phyloP scores from a whole-genome alignment of 352 stramenopile species.

The Phytopythium oedochilum region DNA sequence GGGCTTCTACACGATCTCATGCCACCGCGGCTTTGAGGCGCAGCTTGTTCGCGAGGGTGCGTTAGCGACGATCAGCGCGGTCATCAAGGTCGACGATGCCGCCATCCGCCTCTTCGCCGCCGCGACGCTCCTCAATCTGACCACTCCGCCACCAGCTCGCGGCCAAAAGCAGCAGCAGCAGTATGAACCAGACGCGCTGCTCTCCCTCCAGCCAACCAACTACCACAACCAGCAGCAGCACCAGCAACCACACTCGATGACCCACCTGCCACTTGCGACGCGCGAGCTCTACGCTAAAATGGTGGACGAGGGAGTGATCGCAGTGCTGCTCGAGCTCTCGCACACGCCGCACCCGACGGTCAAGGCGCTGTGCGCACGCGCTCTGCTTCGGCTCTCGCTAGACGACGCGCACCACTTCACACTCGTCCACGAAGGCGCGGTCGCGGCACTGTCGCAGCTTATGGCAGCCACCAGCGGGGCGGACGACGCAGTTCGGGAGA shows the following conservation, averaged over 20 bases:
- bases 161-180: not conserved
- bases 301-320: constrained; percentile 67
- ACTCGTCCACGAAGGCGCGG: constrained; percentile 74
- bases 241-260: constrained; percentile 1
- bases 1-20: constrained; percentile 78
- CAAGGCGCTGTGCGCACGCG: constrained; percentile 64
- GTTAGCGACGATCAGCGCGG: constrained; percentile 43
- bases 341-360: constrained; percentile 58
- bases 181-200: not conserved
- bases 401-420: constrained; percentile 74
- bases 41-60: constrained; percentile 70
- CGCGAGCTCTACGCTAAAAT: constrained; percentile 61
- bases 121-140: constrained; percentile 78
- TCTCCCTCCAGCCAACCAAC: not conserved
- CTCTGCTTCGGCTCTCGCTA: constrained; percentile 65
- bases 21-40: constrained; percentile 61
- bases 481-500: constrained; percentile 48
- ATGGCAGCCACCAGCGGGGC: constrained; percentile 36
- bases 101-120: constrained; percentile 57
- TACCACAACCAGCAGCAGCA: constrained; percentile 1
- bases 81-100: constrained; percentile 69
- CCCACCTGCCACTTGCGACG: constrained; percentile 18
- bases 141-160: constrained; percentile 6
- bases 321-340: constrained; percentile 53
- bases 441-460: constrained; percentile 59